Base-by-base conservation (phyloP, 257 asterid species). In the Marsdenia floribunda region DNA sequence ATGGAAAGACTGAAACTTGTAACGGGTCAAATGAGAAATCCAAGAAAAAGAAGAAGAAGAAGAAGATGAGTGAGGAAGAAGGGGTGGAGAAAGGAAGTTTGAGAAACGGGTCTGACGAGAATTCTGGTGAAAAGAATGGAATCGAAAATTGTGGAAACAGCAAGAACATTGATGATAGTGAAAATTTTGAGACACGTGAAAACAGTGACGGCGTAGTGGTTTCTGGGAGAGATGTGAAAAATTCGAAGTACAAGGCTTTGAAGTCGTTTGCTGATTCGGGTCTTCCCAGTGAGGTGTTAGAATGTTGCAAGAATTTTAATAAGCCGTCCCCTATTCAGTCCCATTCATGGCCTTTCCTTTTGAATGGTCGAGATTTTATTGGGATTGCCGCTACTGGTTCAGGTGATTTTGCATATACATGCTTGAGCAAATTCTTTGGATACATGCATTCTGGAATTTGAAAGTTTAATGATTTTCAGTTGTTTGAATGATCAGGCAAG, bases 341-440 rank as follows among this genome's bases (percentile, higher is more conserved):
- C 26, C 88, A 95, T 79, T 84, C 98, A 0, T 95, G 99, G 98
- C 97, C 94, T n/a, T 95, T 89, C 79, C 92, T 95, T 50, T 89
- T 95, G 44, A 87, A 90, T 50, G 96, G 96, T 40, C 96, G 97
- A 1, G 99, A 95, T 84, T 87, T 95, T 59, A 95, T 95, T 74
- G 99, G 99, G 53, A 95, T 95, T 47, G 99, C 99, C 14, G 88
- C 85, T 70, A 95, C 98, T 46, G 99, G 99, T 26, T 95, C 99
- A 68, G 99, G 99, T 95, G 60, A 64, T 70, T 65, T 68, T 73
- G 74, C 37, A 58, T 44, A 64, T 42, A 44, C 10, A 44, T 44
- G 6, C 14, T 40, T 74, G 53, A 71, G 29, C 38, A 1, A 50
- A 15, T 52, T 46, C 50, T 13, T 29, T 16, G 72, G 22, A 47